Conservation (phyloP, 2,329 filamentous ascomycete genomes). For the Sarocladium strictum region DNA sequence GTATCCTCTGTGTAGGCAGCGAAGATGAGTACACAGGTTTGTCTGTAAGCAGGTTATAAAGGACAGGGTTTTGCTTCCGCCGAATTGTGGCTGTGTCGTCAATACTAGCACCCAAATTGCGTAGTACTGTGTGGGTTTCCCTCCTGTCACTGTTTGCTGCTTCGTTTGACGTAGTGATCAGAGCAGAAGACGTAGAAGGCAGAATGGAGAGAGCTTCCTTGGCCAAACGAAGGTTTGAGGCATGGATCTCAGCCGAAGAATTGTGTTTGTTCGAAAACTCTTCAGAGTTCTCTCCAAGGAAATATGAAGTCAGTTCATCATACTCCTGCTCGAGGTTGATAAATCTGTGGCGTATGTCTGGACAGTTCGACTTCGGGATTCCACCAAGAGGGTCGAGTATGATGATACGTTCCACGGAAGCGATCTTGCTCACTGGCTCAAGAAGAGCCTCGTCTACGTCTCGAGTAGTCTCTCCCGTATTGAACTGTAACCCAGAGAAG, state of each 20-base stretch:
- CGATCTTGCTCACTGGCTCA: slow-evolving; percentile 39
- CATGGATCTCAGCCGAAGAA: slow-evolving; percentile 40
- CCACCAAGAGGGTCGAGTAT: slow-evolving; percentile 83
- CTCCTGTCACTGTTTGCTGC: slow-evolving; percentile 55
- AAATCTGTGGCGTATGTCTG: slow-evolving; percentile 47
- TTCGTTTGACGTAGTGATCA: slow-evolving; percentile 82
- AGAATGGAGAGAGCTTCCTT: slow-evolving; percentile 67
- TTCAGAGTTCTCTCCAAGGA: slow-evolving; percentile 32
- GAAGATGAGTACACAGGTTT: slow-evolving; percentile 91
- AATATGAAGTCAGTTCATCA: slow-evolving; percentile 56
- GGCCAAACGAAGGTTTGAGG: slow-evolving; percentile 67
- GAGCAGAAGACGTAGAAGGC: slow-evolving; percentile 76
- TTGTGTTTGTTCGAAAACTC: slow-evolving; percentile 22
- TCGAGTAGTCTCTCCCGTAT: neutral
- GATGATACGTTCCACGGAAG: slow-evolving; percentile 77
- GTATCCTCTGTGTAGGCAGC: slow-evolving; percentile 65
- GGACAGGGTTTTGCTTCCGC: slow-evolving; percentile 69
- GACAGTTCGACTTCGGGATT: slow-evolving; percentile 57
- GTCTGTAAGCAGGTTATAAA: slow-evolving; percentile 94
- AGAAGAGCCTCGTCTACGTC: slow-evolving; percentile 22
- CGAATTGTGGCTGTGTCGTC: slow-evolving; percentile 48
- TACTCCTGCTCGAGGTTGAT: slow-evolving; percentile 94
- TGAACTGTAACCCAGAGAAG: slow-evolving; percentile 60
- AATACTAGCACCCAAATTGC: slow-evolving; percentile 45
- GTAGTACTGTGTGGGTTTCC: slow-evolving; percentile 26